phyloP scores from a whole-genome alignment of 306 rosid species.

The Sechiopsis laciniata region DNA sequence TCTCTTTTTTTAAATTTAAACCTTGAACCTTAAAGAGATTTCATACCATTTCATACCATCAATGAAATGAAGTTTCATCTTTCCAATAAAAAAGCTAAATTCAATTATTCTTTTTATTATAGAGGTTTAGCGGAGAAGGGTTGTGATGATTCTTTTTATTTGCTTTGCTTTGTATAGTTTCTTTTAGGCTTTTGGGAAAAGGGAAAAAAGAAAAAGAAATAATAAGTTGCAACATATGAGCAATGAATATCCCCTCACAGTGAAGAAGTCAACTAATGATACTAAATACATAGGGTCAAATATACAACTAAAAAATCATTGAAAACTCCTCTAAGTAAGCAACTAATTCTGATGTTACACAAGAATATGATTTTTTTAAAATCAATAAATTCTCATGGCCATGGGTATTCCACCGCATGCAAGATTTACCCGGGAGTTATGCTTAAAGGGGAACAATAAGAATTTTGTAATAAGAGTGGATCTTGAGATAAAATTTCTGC shows the following conservation, averaged over 20 bases:
- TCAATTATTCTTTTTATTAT: too few species aligned
- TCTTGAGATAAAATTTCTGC: neutral
- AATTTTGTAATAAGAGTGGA: neutral
- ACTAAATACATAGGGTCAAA: neutral
- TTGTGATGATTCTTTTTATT: neutral
- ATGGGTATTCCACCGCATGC: constrained; percentile 8
- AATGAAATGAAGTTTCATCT: too few species aligned
- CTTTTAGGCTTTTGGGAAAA: neutral
- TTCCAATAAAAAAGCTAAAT: too few species aligned
- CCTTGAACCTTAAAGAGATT: too few species aligned
- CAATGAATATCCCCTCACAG: neutral
- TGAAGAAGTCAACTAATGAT: too few species aligned
- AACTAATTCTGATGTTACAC: neutral
- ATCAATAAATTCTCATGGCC: neutral
- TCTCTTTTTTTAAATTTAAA: too few species aligned
- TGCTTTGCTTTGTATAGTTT: constrained; percentile 1
- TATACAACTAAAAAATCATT: neutral
- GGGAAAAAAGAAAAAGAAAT: too few species aligned
- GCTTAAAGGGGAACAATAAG: too few species aligned
- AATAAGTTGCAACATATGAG: too few species aligned
- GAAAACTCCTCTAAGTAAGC: neutral
- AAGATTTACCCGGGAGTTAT: neutral
- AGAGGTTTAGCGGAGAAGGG: too few species aligned
- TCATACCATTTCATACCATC: too few species aligned
- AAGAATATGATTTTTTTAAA: neutral